Percentiles rank a stretch among this genome's conserved stretches.
Evolutionary conservation across 2,329 filamentous ascomycete species (phyloP).

Genomic region (Diaporthe citrichinensis): DNA sequence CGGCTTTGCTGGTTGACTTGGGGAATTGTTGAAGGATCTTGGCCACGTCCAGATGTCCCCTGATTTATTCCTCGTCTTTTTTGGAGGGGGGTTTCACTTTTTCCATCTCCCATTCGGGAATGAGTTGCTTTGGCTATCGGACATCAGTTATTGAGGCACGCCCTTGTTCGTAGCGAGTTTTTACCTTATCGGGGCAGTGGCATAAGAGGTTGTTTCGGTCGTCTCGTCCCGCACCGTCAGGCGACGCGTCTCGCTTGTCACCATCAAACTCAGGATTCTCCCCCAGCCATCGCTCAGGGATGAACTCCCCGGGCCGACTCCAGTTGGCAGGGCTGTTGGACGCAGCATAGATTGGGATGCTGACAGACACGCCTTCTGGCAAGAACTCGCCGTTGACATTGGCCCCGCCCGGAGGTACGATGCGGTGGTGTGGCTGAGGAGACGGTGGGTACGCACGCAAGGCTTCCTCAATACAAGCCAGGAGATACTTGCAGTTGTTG

Average conservation of each 20-base stretch:
- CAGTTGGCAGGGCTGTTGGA: slow-evolving; percentile 53
- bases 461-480: slow-evolving; percentile 56
- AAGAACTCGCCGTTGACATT: slow-evolving; percentile 42
- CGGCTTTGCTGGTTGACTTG: neutral
- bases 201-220: no score
- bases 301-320: slow-evolving; percentile 49
- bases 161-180: neutral
- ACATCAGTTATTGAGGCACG: no score
- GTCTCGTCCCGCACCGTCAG: no score
- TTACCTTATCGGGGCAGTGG: no score
- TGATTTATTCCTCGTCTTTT: neutral
- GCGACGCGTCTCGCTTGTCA: slow-evolving; percentile 50
- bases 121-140: neutral
- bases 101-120: neutral
- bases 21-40: no score
- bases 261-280: slow-evolving; percentile 44
- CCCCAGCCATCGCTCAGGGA: slow-evolving; percentile 54
- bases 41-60: no score
- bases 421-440: slow-evolving; percentile 38
- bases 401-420: slow-evolving; percentile 41
- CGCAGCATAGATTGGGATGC: slow-evolving; percentile 50
- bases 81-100: neutral
- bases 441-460: slow-evolving; percentile 55
- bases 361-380: slow-evolving; percentile 43
- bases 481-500: slow-evolving; percentile 52